phyloP scores from a whole-genome alignment of 139 green algal genomes.

The Volvox africanus region DNA sequence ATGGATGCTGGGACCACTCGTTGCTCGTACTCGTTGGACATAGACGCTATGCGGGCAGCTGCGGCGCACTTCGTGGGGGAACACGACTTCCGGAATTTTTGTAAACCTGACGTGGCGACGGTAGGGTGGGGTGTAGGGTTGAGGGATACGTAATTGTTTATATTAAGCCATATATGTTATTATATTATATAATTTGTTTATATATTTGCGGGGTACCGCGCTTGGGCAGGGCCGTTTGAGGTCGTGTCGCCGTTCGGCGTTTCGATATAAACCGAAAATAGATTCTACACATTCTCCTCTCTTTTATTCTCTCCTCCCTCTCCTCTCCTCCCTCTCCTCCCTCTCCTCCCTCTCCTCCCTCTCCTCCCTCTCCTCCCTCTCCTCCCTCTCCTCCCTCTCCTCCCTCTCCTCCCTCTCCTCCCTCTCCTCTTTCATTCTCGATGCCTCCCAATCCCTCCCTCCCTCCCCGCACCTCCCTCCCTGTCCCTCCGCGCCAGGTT shows the following conservation, averaged over 20 bases:
- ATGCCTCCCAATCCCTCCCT: background rate
- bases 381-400: background rate
- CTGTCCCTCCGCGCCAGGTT: slow-evolving; percentile 53
- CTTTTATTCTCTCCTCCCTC: background rate
- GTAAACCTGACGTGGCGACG: slow-evolving; percentile 77
- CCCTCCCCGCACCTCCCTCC: background rate
- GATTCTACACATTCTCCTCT: too few species aligned
- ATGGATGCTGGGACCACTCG: background rate
- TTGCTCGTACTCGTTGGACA: slow-evolving; percentile 68
- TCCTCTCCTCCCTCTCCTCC: background rate
- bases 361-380: background rate
- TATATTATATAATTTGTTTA: too few species aligned
- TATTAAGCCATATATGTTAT: too few species aligned
- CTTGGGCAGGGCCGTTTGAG: too few species aligned
- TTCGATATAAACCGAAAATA: too few species aligned
- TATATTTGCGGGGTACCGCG: too few species aligned
- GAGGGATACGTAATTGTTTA: too few species aligned
- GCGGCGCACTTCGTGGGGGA: slow-evolving; percentile 82
- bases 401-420: background rate
- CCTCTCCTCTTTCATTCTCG: background rate
- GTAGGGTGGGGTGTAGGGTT: slow-evolving; percentile 15
- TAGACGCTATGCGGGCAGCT: slow-evolving; percentile 83
- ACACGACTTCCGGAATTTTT: slow-evolving; percentile 98
- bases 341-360: background rate
- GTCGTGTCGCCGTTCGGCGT: too few species aligned